phyloP scores from a whole-genome alignment of 768 basidiomycete species.

The Leucocoprinus sp. region DNA sequence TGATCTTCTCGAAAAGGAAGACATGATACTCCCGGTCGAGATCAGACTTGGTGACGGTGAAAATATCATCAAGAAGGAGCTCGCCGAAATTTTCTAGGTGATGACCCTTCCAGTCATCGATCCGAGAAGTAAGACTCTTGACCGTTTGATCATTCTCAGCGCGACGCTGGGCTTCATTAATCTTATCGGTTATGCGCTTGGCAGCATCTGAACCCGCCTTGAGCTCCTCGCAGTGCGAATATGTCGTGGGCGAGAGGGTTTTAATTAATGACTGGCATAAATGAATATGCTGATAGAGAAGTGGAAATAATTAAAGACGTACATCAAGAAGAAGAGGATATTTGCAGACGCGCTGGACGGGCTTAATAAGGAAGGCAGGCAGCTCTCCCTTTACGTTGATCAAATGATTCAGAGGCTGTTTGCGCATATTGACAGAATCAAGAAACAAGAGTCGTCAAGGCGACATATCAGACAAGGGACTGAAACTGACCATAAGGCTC shows the following conservation, averaged over 20 bases:
- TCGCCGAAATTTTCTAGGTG: slow-evolving; percentile 91
- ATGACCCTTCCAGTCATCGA: slow-evolving; percentile 99
- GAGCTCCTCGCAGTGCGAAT: slow-evolving; percentile 72
- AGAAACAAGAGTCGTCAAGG: slow-evolving; percentile 24
- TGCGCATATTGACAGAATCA: slow-evolving; percentile 23
- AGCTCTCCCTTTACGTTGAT: slow-evolving; percentile 90
- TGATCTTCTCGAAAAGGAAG: slow-evolving; percentile 98
- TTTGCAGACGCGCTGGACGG: slow-evolving; percentile 97
- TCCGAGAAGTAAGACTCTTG: slow-evolving; percentile 72
- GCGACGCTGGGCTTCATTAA: slow-evolving; percentile 91
- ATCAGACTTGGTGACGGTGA: slow-evolving; percentile 92
- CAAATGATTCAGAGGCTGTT: slow-evolving; percentile 71
- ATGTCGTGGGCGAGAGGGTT: slow-evolving; percentile 52
- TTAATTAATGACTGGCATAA: slow-evolving; percentile 61
- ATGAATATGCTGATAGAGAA: slow-evolving; percentile 11
- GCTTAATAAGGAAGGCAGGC: slow-evolving; percentile 96
- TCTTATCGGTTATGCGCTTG: slow-evolving; percentile 88
- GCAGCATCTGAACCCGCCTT: slow-evolving; percentile 78
- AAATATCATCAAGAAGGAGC: slow-evolving; percentile 90
- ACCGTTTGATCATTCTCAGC: slow-evolving; percentile 90
- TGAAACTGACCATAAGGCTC: slow-evolving; percentile 65
- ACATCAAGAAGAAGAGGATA: slow-evolving; percentile 93
- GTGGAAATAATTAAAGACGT: slow-evolving; percentile 23
- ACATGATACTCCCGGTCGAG: slow-evolving; percentile 98
- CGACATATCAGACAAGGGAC: slow-evolving; percentile 18